A percentile compares a stretch with the other conserved stretches of the same genome.
These are phyloP conservation scores for Rutstroemia sydowiana DNA, from an alignment of 2,329 filamentous ascomycete species.

Conservation along the genomic window DNA sequence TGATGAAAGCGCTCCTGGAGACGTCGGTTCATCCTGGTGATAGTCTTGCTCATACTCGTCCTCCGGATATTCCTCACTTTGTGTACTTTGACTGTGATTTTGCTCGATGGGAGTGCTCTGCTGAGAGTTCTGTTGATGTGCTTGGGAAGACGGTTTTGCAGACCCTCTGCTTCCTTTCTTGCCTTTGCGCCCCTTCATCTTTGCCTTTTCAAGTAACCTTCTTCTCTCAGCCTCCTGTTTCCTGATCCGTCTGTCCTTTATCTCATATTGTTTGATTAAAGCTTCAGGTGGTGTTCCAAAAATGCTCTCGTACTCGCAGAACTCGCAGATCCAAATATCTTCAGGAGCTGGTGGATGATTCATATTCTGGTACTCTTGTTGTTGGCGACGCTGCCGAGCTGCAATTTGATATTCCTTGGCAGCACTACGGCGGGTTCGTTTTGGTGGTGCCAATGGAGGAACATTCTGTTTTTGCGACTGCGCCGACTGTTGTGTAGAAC, in stretches of 20 bases:
- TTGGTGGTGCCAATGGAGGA: slow-evolving; percentile 35
- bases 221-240: slow-evolving; percentile 81
- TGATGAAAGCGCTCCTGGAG: background rate
- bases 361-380: slow-evolving; percentile 70
- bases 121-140: slow-evolving; percentile 31
- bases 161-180: slow-evolving; percentile 67
- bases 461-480: slow-evolving; percentile 32
- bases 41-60: slow-evolving; percentile 44
- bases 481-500: slow-evolving; percentile 27
- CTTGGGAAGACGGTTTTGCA: slow-evolving; percentile 20
- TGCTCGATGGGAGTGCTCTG: slow-evolving; percentile 27
- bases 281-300: slow-evolving; percentile 82
- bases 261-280: slow-evolving; percentile 85
- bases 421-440: slow-evolving; percentile 58
- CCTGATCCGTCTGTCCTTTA: slow-evolving; percentile 81
- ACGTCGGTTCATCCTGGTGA: slow-evolving; percentile 8
- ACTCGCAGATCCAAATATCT: slow-evolving; percentile 93
- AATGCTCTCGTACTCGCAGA: slow-evolving; percentile 95
- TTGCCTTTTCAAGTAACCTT: slow-evolving; percentile 81
- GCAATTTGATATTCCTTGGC: slow-evolving; percentile 67
- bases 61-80: slow-evolving; percentile 41
- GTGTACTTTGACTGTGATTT: slow-evolving; percentile 32
- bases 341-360: slow-evolving; percentile 63
- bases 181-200: slow-evolving; percentile 84
- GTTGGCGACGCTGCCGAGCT: slow-evolving; percentile 68